Evolutionary conservation across 2,329 filamentous ascomycete genomes (phyloP).

Genomic region (Penicillium sp.): DNA sequence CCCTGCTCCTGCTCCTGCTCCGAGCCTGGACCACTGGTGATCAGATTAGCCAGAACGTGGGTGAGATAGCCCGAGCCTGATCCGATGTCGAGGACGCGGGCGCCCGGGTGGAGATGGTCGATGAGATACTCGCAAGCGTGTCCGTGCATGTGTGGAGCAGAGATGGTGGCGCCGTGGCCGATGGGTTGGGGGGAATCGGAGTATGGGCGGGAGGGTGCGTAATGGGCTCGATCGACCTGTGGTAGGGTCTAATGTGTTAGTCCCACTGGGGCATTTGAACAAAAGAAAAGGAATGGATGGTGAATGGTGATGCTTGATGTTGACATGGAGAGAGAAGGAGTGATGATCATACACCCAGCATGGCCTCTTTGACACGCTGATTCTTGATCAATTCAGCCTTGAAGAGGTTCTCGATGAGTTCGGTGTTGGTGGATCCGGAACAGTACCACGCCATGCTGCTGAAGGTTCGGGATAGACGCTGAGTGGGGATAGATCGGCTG

Average conservation of each 20-base stretch:
- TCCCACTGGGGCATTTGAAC: too few relatives aligned
- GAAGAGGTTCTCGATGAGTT: conserved; percentile 62
- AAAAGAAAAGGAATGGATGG: too few relatives aligned
- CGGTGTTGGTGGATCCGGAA: conserved; percentile 66
- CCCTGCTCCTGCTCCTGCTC: conserved; percentile 23
- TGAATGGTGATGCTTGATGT: neutral
- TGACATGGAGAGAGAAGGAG: neutral
- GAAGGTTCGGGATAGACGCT: conserved; percentile 8
- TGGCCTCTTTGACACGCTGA: conserved; percentile 67
- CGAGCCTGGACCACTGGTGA: conserved; percentile 30
- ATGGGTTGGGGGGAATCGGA: conserved; percentile 64
- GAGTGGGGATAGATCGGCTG: neutral
- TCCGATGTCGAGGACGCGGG: conserved; percentile 65
- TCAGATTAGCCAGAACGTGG: conserved; percentile 76
- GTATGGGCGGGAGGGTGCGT: conserved; percentile 67
- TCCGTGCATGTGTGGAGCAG: conserved; percentile 68
- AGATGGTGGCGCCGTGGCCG: conserved; percentile 63
- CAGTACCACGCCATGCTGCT: conserved; percentile 80
- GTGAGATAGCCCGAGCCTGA: conserved; percentile 79
- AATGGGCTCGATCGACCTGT: conserved; percentile 83
- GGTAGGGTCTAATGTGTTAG: conserved; percentile 6
- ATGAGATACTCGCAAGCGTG: conserved; percentile 59
- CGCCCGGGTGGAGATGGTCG: conserved; percentile 48
- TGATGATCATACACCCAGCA: conserved; percentile 55
- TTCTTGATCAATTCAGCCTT: conserved; percentile 58